Evolutionary conservation across 2,329 filamentous ascomycete species (phyloP).

Genomic region (Dactylonectria estremocensis): DNA sequence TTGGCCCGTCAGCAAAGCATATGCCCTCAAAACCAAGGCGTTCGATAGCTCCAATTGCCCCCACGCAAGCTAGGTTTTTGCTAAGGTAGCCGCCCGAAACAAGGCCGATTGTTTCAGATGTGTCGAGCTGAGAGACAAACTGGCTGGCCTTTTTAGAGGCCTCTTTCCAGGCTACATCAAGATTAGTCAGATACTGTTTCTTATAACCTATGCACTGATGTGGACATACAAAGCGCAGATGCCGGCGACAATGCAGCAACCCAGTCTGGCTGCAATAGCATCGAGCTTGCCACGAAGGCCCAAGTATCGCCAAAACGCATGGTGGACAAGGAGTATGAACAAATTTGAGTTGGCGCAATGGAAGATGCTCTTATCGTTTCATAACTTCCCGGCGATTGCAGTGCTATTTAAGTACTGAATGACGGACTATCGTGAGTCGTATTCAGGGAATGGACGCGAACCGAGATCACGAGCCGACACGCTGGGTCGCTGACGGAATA

Average conservation of each 20-base stretch:
- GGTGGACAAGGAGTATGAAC: neutral
- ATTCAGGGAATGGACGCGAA: neutral
- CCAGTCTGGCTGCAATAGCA: neutral
- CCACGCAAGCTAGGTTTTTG: neutral
- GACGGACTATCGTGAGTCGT: neutral
- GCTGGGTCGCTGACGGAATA: neutral
- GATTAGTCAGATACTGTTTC: neutral
- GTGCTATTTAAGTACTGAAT: neutral
- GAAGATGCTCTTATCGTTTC: neutral
- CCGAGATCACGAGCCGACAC: neutral
- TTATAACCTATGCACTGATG: neutral
- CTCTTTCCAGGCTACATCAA: neutral
- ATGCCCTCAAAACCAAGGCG: constrained; percentile 13
- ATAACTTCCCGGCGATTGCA: neutral
- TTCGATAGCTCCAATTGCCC: constrained; percentile 3
- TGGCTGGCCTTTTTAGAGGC: neutral
- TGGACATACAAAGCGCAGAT: neutral
- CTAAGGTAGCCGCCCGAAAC: constrained; percentile 12
- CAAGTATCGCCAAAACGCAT: neutral
- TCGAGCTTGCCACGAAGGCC: neutral
- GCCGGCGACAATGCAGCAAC: neutral
- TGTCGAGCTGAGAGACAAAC: constrained; percentile 14
- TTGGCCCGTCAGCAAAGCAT: constrained; percentile 16
- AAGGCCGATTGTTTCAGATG: constrained; percentile 13
- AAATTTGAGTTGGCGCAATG: neutral